phyloP scores from a whole-genome alignment of 2,329 filamentous ascomycete species.

The Fusarium napiforme region DNA sequence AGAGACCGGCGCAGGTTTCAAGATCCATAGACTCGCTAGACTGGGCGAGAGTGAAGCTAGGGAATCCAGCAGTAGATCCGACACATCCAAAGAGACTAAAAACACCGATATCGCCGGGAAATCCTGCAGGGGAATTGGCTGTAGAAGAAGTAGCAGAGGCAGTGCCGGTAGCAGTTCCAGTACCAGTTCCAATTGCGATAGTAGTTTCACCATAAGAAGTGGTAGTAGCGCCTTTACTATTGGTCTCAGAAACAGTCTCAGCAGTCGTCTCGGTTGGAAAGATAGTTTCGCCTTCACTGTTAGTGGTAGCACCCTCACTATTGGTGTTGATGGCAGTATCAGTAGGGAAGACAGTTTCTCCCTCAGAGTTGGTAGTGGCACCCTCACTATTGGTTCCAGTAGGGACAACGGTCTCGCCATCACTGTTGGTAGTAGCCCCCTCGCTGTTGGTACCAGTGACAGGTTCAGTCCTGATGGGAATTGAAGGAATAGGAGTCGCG shows the following conservation, averaged over 20 bases:
- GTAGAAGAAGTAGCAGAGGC: not conserved
- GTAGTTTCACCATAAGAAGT: not conserved
- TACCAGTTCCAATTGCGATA: not conserved
- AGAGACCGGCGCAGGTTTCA: not conserved
- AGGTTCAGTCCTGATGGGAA: not conserved
- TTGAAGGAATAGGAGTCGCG: not conserved
- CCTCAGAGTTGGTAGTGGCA: not conserved
- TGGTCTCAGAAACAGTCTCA: not conserved
- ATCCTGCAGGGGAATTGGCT: not conserved
- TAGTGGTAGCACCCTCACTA: not conserved
- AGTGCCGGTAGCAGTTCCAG: not conserved
- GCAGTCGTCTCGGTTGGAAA: not conserved
- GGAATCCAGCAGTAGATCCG: not conserved
- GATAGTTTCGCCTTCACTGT: not conserved
- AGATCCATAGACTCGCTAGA: not conserved
- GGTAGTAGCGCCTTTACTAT: not conserved
- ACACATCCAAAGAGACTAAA: not conserved
- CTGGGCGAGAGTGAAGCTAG: not conserved
- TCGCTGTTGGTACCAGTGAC: not conserved
- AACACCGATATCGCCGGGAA: not conserved
- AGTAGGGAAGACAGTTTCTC: not conserved
- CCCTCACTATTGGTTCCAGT: not conserved
- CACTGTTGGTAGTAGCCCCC: not conserved
- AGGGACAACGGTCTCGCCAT: not conserved
- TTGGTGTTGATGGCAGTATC: not conserved